Percentiles rank a stretch among this genome's conserved stretches.
Conservation (phyloP, 257 asterid species). For the Solanum boliviense region DNA sequence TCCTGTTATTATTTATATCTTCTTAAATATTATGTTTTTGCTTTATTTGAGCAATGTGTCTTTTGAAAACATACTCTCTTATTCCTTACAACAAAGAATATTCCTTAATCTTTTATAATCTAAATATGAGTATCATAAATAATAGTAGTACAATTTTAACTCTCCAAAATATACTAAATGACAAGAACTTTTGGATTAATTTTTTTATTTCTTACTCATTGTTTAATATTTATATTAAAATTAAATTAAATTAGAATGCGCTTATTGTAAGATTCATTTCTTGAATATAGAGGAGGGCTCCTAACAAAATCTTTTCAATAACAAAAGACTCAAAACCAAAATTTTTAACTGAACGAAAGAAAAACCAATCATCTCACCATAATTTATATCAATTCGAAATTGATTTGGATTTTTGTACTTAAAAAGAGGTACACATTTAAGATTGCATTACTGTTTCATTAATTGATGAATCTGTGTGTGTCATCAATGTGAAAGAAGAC, state of each 20-base stretch:
- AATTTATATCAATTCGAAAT: background rate
- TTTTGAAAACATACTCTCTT: background rate
- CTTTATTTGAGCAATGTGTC: no score
- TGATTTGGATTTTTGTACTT: background rate
- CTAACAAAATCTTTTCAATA: background rate
- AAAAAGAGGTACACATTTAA: background rate
- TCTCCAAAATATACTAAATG: background rate
- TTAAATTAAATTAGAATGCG: no score
- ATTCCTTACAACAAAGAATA: background rate
- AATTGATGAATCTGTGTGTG: background rate
- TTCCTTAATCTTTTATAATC: background rate
- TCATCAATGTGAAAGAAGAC: background rate
- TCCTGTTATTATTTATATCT: no score
- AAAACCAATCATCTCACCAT: no score
- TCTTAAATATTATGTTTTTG: no score
- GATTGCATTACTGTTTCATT: background rate
- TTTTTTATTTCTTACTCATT: no score
- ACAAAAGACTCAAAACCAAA: no score
- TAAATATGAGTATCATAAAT: no score
- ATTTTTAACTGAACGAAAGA: accelerated
- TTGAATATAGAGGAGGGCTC: background rate
- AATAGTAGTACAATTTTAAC: background rate
- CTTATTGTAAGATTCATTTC: no score
- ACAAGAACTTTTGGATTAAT: background rate
- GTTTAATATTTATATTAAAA: no score